A percentile compares a stretch with the other conserved stretches of the same genome.
These are phyloP conservation scores for Ceratocystis diversiconidia DNA, from an alignment of 2,329 filamentous ascomycete genomes.

Conservation along the genomic window DNA sequence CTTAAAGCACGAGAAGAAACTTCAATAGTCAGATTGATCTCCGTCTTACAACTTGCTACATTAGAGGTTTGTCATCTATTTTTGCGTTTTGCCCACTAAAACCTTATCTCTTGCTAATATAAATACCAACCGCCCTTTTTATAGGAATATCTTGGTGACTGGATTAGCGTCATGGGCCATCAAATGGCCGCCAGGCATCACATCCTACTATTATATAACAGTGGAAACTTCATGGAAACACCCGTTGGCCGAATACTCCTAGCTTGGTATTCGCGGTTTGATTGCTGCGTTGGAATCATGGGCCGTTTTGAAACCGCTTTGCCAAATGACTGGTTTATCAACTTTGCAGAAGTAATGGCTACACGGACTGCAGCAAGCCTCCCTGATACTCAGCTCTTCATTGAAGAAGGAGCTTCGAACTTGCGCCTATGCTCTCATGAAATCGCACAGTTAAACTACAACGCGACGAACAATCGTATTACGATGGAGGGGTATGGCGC, in stretches of 20 bases:
- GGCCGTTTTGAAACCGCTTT: slow-evolving; percentile 63
- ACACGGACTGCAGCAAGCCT: slow-evolving; percentile 2
- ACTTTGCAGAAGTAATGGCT: slow-evolving; percentile 34
- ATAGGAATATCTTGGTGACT: slow-evolving; percentile 88
- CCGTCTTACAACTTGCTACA: slow-evolving; percentile 80
- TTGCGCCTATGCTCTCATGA: slow-evolving; percentile 65
- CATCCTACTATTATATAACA: slow-evolving; percentile 62
- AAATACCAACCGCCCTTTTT: slow-evolving; percentile 18
- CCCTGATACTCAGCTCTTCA: slow-evolving; percentile 40
- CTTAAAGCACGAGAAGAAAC: slow-evolving; percentile 58
- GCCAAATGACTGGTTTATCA: slow-evolving; percentile 62
- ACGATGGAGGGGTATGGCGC: slow-evolving; percentile 47
- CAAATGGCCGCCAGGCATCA: slow-evolving; percentile 80
- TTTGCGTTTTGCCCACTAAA: neutral
- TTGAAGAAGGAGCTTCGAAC: slow-evolving; percentile 51
- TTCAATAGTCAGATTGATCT: slow-evolving; percentile 61
- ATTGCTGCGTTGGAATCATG: slow-evolving; percentile 71
- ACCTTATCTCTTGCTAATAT: neutral
- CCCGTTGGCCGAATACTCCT: slow-evolving; percentile 59
- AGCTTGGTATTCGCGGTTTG: slow-evolving; percentile 83
- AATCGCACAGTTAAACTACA: slow-evolving; percentile 63
- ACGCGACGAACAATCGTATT: slow-evolving; percentile 49
- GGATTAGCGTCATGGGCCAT: slow-evolving; percentile 84
- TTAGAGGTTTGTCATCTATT: slow-evolving; percentile 55
- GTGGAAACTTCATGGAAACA: slow-evolving; percentile 57